Conservation (phyloP, 169 alveolate genomes). For the Plasmodium sp. region DNA sequence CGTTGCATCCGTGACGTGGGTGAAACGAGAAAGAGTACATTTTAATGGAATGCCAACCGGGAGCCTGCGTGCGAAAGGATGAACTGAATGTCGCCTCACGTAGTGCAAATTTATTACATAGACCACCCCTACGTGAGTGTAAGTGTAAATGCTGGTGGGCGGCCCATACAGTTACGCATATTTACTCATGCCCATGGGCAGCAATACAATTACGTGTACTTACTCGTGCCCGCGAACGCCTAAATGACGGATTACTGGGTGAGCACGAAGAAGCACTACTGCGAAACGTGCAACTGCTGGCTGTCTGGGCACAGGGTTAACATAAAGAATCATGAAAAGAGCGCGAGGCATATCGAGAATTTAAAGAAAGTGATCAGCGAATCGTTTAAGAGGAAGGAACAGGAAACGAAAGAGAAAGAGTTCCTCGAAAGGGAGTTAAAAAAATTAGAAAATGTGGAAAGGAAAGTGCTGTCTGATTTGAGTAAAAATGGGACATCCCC, state of each 20-base stretch:
- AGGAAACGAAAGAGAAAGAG: constrained; percentile 69
- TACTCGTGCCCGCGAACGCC: not conserved
- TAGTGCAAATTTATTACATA: not conserved
- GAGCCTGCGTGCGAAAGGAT: not conserved
- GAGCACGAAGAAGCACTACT: constrained; percentile 71
- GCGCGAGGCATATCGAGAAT: constrained; percentile 64
- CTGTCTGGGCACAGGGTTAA: constrained; percentile 63
- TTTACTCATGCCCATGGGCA: not conserved
- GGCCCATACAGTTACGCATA: not conserved
- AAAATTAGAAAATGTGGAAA: constrained; percentile 64
- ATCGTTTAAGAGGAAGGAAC: constrained; percentile 63
- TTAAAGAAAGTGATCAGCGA: constrained; percentile 31
- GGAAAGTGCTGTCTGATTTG: constrained; percentile 19
- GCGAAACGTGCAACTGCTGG: constrained; percentile 75
- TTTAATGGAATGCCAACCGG: not conserved
- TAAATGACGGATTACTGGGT: constrained; percentile 73
- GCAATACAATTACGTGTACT: not conserved
- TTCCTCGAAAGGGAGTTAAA: constrained; percentile 52
- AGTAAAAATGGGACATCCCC: constrained; percentile 9
- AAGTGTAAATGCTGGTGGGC: not conserved
- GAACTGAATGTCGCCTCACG: not conserved
- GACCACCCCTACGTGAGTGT: not conserved
- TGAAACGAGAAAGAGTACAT: not conserved
- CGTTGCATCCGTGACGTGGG: not conserved
- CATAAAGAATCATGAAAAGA: constrained; percentile 72